Base-by-base conservation (phyloP, 1,284 basidiomycete species). In the Leucoagaricus sp. region DNA sequence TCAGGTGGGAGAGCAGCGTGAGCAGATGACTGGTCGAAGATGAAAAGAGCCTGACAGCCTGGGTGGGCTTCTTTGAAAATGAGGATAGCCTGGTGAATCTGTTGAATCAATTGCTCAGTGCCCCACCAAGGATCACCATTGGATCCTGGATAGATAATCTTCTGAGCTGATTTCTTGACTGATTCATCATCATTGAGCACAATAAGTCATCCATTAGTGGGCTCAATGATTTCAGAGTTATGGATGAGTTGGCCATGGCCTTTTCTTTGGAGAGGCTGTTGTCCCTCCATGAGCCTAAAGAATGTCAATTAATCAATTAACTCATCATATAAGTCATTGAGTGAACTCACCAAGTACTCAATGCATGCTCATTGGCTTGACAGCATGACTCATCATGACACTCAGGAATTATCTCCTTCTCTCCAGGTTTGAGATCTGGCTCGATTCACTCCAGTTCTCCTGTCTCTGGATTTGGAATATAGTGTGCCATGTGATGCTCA, bases 381-480 rank as follows among this genome's bases (percentile, higher is more conserved):
- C n/a, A n/a, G n/a, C n/a, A n/a, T n/a, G n/a, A n/a, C n/a, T n/a
- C n/a, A n/a, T n/a, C n/a, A n/a, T n/a, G n/a, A n/a, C n/a, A n/a
- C n/a, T n/a, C n/a, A n/a, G n/a, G n/a, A n/a, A n/a, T n/a, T n/a
- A 73, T 46, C 52, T 64, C 59, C 19, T 56, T 44, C 57, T 75
- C 65, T 2, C 72, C 70, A 23, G 55, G 50, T 9, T 19, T 10
- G 12, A 75, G 61, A 1, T 19, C 60, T 34, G 70, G 68, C 28
- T 51, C 47, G 0, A 67, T 53, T 9, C 48, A 34, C 15, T 42
- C 49, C 21, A 71, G 38, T 4, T 64, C 48, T n/a, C n/a, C n/a
- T 46, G 31, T 33, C 19, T n/a, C 5, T 7, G 17, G 8, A 1
- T 62, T 64, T 49, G 70, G 62, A 49, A 49, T 23, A 23, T 65